Percentiles rank a stretch among this genome's conserved stretches.
These are phyloP conservation scores for Daldinia sp. DNA, from an alignment of 2,329 filamentous ascomycete species.

Conservation along the genomic window DNA sequence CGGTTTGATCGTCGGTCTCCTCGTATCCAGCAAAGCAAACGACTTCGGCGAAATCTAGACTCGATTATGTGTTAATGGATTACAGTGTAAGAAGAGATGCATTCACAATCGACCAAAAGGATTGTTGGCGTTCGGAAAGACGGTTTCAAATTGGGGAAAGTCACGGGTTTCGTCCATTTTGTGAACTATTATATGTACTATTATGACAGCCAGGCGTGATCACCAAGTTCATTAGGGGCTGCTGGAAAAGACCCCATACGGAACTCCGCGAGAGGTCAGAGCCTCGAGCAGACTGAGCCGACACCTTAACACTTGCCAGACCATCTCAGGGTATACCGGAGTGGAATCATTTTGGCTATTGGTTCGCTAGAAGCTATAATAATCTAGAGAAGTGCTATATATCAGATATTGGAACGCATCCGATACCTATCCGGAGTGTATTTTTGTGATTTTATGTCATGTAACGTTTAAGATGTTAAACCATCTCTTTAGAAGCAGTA, in stretches of 20 bases:
- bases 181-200: slow-evolving; percentile 38
- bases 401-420: background rate
- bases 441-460: background rate
- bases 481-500: too few relatives aligned
- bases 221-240: slow-evolving; percentile 28
- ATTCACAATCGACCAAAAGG: slow-evolving; percentile 37
- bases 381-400: slow-evolving; percentile 5
- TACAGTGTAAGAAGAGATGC: slow-evolving; percentile 36
- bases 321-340: background rate
- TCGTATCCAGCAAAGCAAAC: slow-evolving; percentile 83
- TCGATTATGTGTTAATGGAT: slow-evolving; percentile 6
- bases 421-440: background rate
- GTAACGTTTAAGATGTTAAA: background rate
- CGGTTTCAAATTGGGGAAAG: slow-evolving; percentile 31
- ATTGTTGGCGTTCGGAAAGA: slow-evolving; percentile 41
- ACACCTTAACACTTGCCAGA: background rate
- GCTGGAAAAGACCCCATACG: slow-evolving; percentile 26
- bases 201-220: slow-evolving; percentile 28
- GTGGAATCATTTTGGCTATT: background rate
- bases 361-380: slow-evolving; percentile 1
- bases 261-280: slow-evolving; percentile 1
- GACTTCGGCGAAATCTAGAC: slow-evolving; percentile 67
- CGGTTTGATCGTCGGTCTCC: slow-evolving; percentile 90
- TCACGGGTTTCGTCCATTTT: slow-evolving; percentile 31
- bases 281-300: background rate